Evolutionary conservation across 257 asterid species (phyloP), one percentile per base, ranked within the genome.

Genomic region (Petunia axillaris): DNA sequence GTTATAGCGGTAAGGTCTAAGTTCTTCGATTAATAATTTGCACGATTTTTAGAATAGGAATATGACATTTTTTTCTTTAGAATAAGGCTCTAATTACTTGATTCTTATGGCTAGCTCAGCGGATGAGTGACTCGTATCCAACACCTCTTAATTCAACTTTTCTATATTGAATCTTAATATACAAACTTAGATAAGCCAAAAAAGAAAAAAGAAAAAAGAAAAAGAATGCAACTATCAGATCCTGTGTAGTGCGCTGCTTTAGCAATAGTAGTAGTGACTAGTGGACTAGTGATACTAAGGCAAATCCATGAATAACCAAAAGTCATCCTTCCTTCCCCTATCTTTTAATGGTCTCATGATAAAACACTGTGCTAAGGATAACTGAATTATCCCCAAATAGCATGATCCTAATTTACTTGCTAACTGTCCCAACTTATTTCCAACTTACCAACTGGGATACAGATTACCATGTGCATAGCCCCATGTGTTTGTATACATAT

Each of bases 391-490:
- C 63, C 63, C 63, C 36, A n/a, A 14, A 57, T 57, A 57, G 37
- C 36, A 4, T 57, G 63, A 57, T 15, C 9, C 15, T 8, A 25
- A 25, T 57, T 57, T n/a, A 6, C 35, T 55, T 55, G 35, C 63
- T 58, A 58, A 16, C 63, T 58, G 37, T n/a, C 63, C 63, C 63
- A 58, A 52, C 15, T 52, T 9, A 8, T 52, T 52, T 9, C 55
- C 55, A 52, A 57, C 63, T 57, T 57, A 57, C 63, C 63, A 57
- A n/a, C 37, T 58, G 10, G 62, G 36, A 58, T 57, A 57, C 25
- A 25, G 25, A 25, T 58, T n/a, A 58, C 63, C 63, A n/a, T 70
- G 67, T 68, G 78, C 76, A 53, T 79, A 25, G 25, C 25, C 25
- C 25, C 25, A 25, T 25, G 25, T 25, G 25, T 25, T 25, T 25